Base-by-base conservation (phyloP, 805 yeast species). In the Yamadazyma olivae region DNA sequence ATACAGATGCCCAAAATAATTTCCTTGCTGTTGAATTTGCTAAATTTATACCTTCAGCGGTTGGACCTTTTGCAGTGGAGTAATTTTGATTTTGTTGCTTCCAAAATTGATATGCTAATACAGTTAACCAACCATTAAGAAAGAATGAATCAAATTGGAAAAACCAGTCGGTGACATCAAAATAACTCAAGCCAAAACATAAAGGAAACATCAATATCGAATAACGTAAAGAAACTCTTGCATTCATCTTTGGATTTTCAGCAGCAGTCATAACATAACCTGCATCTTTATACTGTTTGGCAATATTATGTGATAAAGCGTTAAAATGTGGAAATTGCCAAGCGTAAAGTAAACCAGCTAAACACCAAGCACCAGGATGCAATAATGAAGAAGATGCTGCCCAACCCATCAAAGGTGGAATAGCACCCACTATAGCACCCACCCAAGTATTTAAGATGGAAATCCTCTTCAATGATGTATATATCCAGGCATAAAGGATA, bases 271-370 rank as follows among this genome's bases (percentile, higher is more conserved):
- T 93, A n/a, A 88, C 89, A 59, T 93, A 93, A 0, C 99, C 99
- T 0, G 99, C 99, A 32, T 73, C 70, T 50, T 83, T 81, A 56
- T 93, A 93, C 54, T 93, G 97, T 37, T 80, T 81, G 33, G 89
- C 82, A 40, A 93, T 81, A 48, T 83, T 83, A 61, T 90, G 96
- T 35, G 95, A 82, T 32, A 93, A 73, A 0, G 97, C 77, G 63
- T 91, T 93, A 68, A 93, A 93, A 58, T 93, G 99, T 2, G 99
- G 99, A 59, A 93, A 93, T 60, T 93, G 99, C 99, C 99, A 93
- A 5, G 97, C 96, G 54, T 85, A 93, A 26, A 93, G 64, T 35
- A 93, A 64, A 0, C 83, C 87, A 1, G 97, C 97, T 17, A 93
- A 66, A 53, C 90, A 79, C 98, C 98, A 91, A 3, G 95, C 95